Evolutionary conservation across 345 rosid species (phyloP).

Genomic region (Lumnitzera littorea): DNA sequence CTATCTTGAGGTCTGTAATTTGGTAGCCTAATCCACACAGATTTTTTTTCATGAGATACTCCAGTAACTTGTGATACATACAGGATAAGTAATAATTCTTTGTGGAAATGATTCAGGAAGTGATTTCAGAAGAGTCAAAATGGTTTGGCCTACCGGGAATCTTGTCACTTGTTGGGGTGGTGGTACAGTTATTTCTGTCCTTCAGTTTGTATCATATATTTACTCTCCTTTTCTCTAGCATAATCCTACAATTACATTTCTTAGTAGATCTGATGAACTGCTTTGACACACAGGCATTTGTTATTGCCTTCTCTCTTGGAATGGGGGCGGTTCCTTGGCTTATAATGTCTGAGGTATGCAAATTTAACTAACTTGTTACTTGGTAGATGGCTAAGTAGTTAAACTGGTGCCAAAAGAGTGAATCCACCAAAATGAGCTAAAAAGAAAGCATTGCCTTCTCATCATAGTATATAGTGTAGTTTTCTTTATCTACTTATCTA

Average conservation of each 20-base stretch:
- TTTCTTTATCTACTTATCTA: too few relatives aligned
- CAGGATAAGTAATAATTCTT: too few relatives aligned
- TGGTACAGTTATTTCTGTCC: constrained; percentile 38
- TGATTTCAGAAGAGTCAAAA: constrained; percentile 41
- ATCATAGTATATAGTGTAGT: too few relatives aligned
- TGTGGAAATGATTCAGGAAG: constrained; percentile 24
- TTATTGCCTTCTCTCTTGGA: constrained; percentile 76
- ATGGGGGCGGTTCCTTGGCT: constrained; percentile 96
- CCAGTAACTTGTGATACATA: too few relatives aligned
- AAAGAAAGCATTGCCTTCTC: too few relatives aligned
- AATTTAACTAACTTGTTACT: not conserved
- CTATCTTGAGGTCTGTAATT: constrained; percentile 47
- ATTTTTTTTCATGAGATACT: not conserved
- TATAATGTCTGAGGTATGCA: constrained; percentile 94
- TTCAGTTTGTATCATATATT: not conserved
- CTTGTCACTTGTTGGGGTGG: constrained; percentile 78
- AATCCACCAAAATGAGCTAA: too few relatives aligned
- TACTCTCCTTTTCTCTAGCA: not conserved
- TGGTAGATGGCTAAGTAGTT: not conserved
- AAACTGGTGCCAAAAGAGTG: too few relatives aligned
- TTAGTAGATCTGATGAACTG: not conserved
- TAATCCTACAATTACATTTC: not conserved
- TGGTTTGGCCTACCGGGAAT: constrained; percentile 56
- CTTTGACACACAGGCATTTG: constrained; percentile 45
- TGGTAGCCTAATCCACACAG: not conserved